Conservation (phyloP, 1,139 yeast species). For the Trichomonascaceae sp. region DNA sequence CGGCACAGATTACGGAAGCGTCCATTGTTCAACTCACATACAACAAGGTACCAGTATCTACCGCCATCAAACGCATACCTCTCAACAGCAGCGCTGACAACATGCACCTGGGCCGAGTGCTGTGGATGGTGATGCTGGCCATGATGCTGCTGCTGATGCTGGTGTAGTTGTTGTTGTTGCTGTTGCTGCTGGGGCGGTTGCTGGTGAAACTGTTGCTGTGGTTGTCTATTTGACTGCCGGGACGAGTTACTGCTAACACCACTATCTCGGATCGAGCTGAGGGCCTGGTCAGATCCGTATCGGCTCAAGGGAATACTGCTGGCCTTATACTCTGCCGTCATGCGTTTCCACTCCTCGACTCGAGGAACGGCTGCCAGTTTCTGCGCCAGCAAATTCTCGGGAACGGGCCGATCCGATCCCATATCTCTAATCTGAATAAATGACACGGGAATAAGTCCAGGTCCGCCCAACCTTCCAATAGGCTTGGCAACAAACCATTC, state of each 20-base stretch:
- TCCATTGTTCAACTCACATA: constrained; percentile 59
- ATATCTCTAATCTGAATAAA: constrained; percentile 81
- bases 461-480: constrained; percentile 88
- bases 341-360: constrained; percentile 90
- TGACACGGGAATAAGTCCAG: constrained; percentile 87
- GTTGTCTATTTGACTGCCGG: neutral
- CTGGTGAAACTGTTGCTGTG: neutral
- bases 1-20: constrained; percentile 62
- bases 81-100: constrained; percentile 59
- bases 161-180: neutral
- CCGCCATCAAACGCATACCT: constrained; percentile 75
- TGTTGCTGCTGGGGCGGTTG: neutral
- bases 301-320: constrained; percentile 68
- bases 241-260: neutral
- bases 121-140: neutral
- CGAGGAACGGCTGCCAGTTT: constrained; percentile 63
- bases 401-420: constrained; percentile 40
- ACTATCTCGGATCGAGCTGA: neutral
- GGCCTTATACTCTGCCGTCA: constrained; percentile 87
- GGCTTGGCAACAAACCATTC: constrained; percentile 99
- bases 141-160: neutral
- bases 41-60: constrained; percentile 76
- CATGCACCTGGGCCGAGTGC: constrained; percentile 9
- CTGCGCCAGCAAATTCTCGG: constrained; percentile 41
- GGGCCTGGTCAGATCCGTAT: constrained; percentile 22